These are phyloP conservation scores for Pyrenophora graminea DNA, from an alignment of 2,329 filamentous ascomycete genomes.

Conservation along the genomic window DNA sequence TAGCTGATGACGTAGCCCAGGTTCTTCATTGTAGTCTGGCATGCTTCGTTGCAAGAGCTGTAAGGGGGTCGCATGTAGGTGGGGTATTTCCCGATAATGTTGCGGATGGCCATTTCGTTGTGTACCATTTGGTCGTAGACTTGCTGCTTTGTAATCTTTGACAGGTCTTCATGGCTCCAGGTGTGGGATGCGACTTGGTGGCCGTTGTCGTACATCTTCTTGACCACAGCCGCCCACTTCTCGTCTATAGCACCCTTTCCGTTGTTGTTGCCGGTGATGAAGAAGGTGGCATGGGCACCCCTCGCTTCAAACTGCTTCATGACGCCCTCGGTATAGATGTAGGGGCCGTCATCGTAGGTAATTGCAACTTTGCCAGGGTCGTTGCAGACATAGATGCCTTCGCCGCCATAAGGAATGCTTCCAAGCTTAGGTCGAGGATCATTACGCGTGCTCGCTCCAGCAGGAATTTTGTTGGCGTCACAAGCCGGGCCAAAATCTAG, in stretches of 20 bases:
- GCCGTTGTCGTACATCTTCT: slow-evolving; percentile 59
- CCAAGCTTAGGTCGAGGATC: slow-evolving; percentile 60
- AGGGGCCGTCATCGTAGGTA: slow-evolving; percentile 69
- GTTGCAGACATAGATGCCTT: slow-evolving; percentile 60
- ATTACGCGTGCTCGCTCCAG: slow-evolving; percentile 60
- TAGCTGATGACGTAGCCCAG: slow-evolving; percentile 65
- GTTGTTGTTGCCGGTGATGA: slow-evolving; percentile 64
- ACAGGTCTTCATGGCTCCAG: slow-evolving; percentile 58
- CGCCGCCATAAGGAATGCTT: slow-evolving; percentile 59
- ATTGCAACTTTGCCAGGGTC: slow-evolving; percentile 63
- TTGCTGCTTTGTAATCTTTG: slow-evolving; percentile 49
- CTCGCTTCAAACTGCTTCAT: slow-evolving; percentile 66
- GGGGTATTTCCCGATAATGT: slow-evolving; percentile 60
- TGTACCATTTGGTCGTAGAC: slow-evolving; percentile 57
- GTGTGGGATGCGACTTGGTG: slow-evolving; percentile 66
- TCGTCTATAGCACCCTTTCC: slow-evolving; percentile 62
- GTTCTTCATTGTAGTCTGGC: slow-evolving; percentile 45
- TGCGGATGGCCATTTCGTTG: slow-evolving; percentile 60
- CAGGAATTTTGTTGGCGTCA: slow-evolving; percentile 60
- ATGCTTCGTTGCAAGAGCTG: slow-evolving; percentile 51
- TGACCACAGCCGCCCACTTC: slow-evolving; percentile 56
- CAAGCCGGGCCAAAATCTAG: slow-evolving; percentile 65
- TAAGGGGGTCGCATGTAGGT: slow-evolving; percentile 59
- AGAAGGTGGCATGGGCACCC: slow-evolving; percentile 69
- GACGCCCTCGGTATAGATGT: slow-evolving; percentile 52